These are phyloP conservation scores for Beauveria medogensis DNA, from an alignment of 2,329 filamentous ascomycete genomes.

Conservation along the genomic window DNA sequence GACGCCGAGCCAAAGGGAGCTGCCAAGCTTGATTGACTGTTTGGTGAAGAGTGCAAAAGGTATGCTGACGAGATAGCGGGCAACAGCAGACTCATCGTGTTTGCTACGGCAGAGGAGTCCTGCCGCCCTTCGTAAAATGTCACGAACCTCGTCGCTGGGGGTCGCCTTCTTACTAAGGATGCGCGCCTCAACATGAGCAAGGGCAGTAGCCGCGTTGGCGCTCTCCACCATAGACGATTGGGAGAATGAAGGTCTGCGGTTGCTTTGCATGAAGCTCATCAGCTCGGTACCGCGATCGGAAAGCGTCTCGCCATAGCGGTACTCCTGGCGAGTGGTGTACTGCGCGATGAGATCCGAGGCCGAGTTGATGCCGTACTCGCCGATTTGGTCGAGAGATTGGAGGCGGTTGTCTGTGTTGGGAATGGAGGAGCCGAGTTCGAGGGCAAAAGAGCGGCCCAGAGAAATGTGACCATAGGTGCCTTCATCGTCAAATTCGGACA, in stretches of 20 bases:
- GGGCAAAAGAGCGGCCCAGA: constrained; percentile 84
- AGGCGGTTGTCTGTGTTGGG: constrained; percentile 81
- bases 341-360: constrained; percentile 95
- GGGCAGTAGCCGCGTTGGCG: constrained; percentile 52
- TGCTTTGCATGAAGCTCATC: constrained; percentile 50
- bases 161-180: constrained; percentile 62
- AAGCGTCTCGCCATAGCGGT: constrained; percentile 74
- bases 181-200: constrained; percentile 65
- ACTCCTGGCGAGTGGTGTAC: constrained; percentile 94
- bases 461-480: constrained; percentile 86
- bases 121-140: constrained; percentile 76
- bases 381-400: constrained; percentile 68
- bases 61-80: constrained; percentile 82
- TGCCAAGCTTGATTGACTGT: constrained; percentile 88
- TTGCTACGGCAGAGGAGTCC: constrained; percentile 74
- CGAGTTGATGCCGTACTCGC: constrained; percentile 72
- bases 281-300: constrained; percentile 61
- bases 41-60: constrained; percentile 92
- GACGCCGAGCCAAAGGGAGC: constrained; percentile 92
- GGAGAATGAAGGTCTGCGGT: constrained; percentile 43
- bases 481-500: constrained; percentile 91
- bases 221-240: constrained; percentile 45
- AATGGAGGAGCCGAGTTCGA: constrained; percentile 84
- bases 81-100: constrained; percentile 67
- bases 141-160: constrained; percentile 65